Evolutionary conservation across 164 flowering plant species (phyloP), one percentile per base, ranked within the genome.

Genomic region (Pachysandra terminalis): DNA sequence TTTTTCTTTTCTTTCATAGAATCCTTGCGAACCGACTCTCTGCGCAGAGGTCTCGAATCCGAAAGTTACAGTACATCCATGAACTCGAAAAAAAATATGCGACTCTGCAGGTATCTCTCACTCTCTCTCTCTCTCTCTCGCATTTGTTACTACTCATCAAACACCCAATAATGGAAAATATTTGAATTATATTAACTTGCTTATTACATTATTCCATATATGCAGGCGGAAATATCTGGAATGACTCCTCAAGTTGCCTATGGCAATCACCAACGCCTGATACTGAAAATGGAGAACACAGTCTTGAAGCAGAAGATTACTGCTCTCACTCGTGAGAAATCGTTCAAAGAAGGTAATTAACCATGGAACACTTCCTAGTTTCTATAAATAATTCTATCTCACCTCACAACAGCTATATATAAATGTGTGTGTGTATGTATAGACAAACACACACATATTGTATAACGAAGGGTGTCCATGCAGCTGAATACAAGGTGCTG

Each of bases 261-360:
- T 0, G 28, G 48, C 6, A 24, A 63, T 53, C 51, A 48, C 27
- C 52, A 73, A 22, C 25, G 70, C 5, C 26, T 45, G 19, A 0
- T 4, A 6, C 21, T 74, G 19, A 26, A 32, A 48, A 59, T 63
- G 71, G 77, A 76, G 57, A 71, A 79, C 10, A 59, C 35, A 0
- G 45, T 27, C n/a, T 19, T 79, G 64, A 76, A 48, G n/a, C 65
- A 73, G 62, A 63, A 61, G 40, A 65, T 73, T 0, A 21, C 24
- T 22, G 9, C 41, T 65, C 40, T 23, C 32, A 59, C 54, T 6
- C 57, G 24, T 48, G 40, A 55, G 3, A 63, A 27, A 57, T 0
- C 65, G 1, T 27, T 76, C 37, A 66, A 35, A 63, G 74, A 76
- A 7, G 80, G 82, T 79, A 67, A n/a, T n/a, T n/a, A n/a, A 45